A percentile compares a stretch with the other conserved stretches of the same genome.
Conservation (phyloP, 2,329 filamentous ascomycete genomes). For the Ophiocordyceps polyrhachis-furcata region DNA sequence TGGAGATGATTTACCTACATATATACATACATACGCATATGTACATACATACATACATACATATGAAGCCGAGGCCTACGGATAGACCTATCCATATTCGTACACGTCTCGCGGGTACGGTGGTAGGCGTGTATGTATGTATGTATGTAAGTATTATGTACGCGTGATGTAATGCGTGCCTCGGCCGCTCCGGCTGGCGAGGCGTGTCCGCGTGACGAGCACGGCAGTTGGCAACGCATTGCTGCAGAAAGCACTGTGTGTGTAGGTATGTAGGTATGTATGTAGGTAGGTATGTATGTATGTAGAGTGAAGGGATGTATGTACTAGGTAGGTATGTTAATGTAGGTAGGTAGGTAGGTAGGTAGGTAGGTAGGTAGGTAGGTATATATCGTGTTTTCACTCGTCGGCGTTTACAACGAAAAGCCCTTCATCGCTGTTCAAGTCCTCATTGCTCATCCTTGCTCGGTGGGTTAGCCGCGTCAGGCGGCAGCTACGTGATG, state of each 20-base stretch:
- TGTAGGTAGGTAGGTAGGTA: neutral
- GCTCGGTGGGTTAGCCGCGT: neutral
- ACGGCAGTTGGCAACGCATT: neutral
- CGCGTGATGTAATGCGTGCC: neutral
- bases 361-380: neutral
- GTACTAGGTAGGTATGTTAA: no score
- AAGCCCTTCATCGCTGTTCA: neutral
- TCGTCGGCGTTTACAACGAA: neutral
- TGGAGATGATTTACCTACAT: no score
- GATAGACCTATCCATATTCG: no score
- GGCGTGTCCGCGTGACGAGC: neutral
- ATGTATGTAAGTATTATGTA: neutral
- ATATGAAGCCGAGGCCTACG: no score
- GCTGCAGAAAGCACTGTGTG: neutral
- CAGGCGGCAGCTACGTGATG: neutral
- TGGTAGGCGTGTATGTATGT: neutral
- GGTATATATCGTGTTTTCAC: no score
- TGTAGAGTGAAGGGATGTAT: no score
- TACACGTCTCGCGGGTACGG: neutral
- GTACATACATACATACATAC: neutral
- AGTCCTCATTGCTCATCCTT: neutral
- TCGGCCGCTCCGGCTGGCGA: neutral
- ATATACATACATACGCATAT: neutral
- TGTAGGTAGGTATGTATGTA: neutral
- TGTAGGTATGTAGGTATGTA: neutral